A percentile compares a stretch with the other conserved stretches of the same genome.
Conservation (phyloP, 2,329 filamentous ascomycete genomes). For the Aspergillus fischeri region DNA sequence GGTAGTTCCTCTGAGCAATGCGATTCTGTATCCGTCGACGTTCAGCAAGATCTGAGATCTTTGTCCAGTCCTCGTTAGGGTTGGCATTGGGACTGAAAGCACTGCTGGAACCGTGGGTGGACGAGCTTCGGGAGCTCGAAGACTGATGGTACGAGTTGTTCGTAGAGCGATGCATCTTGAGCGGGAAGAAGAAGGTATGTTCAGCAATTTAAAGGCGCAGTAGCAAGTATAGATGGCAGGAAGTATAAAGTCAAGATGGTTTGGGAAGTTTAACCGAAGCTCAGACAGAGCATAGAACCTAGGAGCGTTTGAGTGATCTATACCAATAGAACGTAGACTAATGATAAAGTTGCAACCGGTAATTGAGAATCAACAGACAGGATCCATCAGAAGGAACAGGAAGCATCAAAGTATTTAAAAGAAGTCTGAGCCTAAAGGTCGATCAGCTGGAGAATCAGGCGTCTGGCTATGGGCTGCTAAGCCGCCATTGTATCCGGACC, state of each 20-base stretch:
- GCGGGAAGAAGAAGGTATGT: background rate
- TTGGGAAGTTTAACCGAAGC: background rate
- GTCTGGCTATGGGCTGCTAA: slow-evolving; percentile 17
- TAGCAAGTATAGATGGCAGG: background rate
- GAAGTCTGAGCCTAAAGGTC: slow-evolving; percentile 11
- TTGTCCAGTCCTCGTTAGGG: slow-evolving; percentile 97
- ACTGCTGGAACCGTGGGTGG: slow-evolving; percentile 76
- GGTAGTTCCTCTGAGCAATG: slow-evolving; percentile 96
- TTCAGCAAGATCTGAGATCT: slow-evolving; percentile 95
- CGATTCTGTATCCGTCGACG: slow-evolving; percentile 92
- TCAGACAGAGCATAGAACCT: background rate
- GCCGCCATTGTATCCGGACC: slow-evolving; percentile 17
- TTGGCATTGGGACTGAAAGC: slow-evolving; percentile 93
- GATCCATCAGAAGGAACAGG: slow-evolving; percentile 10
- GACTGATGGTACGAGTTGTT: slow-evolving; percentile 25
- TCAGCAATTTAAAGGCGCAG: background rate
- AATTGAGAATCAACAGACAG: slow-evolving; percentile 2
- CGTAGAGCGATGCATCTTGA: slow-evolving; percentile 31
- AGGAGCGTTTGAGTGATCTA: background rate
- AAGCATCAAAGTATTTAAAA: slow-evolving; percentile 16
- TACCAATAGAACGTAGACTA: background rate
- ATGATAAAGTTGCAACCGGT: background rate
- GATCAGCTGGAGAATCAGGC: slow-evolving; percentile 15
- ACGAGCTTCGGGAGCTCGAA: slow-evolving; percentile 59
- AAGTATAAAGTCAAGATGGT: background rate